Evolutionary conservation across 2,329 filamentous ascomycete species (phyloP), one percentile per base, ranked within the genome.

Genomic region (Xylariaceae sp.): DNA sequence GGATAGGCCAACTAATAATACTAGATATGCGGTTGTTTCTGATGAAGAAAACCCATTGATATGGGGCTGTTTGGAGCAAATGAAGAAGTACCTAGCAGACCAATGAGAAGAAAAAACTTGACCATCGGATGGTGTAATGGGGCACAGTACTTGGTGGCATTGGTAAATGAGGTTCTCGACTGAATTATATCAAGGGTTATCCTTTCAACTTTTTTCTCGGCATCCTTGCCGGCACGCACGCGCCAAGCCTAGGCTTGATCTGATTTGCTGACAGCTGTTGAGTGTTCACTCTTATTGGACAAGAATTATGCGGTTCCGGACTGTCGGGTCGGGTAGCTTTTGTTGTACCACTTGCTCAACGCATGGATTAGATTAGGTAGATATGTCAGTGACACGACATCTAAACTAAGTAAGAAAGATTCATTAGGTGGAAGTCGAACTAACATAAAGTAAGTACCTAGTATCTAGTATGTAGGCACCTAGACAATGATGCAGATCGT

Each of bases 181-280:
- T 21, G 32, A 50, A 48, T n/a, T 42, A 50, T 49, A 40, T 20
- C 23, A 41, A 41, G 14, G 26, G n/a, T n/a, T n/a, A n/a, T n/a
- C n/a, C 26, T 42, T 43, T 44, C 49, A 57, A 51, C 51, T 57
- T 57, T 23, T 46, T 40, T 18, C 51, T 32, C 44, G 50, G 54
- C 47, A 20, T 21, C 41, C 43, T 48, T 56, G 60, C 57, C 54
- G 57, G 49, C 49, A 48, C 42, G 60, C 57, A 60, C 60, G 52
- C n/a, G 54, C 42, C 54, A 18, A 56, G 52, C 23, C 40, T 26
- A 46, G 44, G 23, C 37, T 50, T 21, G 41, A 48, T 48, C 21
- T 58, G 54, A 58, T 62, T 62, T 52, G 57, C 19, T 44, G 29
- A 42, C 20, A 19, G n/a, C 48, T 4, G 12, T 42, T 16, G 9